These are phyloP conservation scores for Nicotiana undulata DNA, from an alignment of 257 asterid species.

Conservation along the genomic window DNA sequence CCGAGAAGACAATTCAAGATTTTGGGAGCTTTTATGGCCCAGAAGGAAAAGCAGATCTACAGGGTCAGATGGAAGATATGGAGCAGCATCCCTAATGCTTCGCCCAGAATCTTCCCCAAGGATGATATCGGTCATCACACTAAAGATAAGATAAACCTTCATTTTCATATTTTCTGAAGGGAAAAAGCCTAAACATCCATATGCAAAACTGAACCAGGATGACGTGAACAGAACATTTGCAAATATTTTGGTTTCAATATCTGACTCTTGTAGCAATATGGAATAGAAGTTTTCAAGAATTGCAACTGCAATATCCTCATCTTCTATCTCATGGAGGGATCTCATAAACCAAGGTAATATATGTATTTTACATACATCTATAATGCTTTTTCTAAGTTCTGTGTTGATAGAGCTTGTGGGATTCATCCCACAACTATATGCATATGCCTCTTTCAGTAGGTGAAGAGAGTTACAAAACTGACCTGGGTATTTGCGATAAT, in stretches of 20 bases:
- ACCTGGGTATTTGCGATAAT: slow-evolving; percentile 33
- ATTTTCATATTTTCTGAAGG: slow-evolving; percentile 62
- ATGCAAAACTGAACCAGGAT: slow-evolving; percentile 79
- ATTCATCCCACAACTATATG: slow-evolving; percentile 35
- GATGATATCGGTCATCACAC: slow-evolving; percentile 55
- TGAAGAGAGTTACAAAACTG: slow-evolving; percentile 69
- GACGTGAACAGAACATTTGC: slow-evolving; percentile 53
- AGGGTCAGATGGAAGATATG: slow-evolving; percentile 80
- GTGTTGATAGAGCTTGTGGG: slow-evolving; percentile 20
- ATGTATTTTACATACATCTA: slow-evolving; percentile 43
- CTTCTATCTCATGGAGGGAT: slow-evolving; percentile 51
- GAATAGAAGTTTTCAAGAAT: slow-evolving; percentile 69
- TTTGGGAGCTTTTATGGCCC: slow-evolving; percentile 66
- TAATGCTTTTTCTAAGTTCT: slow-evolving; percentile 37
- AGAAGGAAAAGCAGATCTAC: slow-evolving; percentile 78
- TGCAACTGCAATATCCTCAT: slow-evolving; percentile 62
- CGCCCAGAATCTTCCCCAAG: slow-evolving; percentile 63
- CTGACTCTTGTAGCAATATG: slow-evolving; percentile 49
- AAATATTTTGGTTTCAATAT: slow-evolving; percentile 37
- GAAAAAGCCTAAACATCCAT: slow-evolving; percentile 85
- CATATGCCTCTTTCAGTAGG: slow-evolving; percentile 80
- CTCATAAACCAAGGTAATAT: slow-evolving; percentile 72
- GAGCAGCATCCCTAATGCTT: slow-evolving; percentile 57
- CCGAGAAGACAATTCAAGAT: slow-evolving; percentile 46
- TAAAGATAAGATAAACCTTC: slow-evolving; percentile 57